A percentile compares a stretch with the other conserved stretches of the same genome.
Conservation (phyloP, 352 stramenopile genomes). For the Globisporangium irregulare region DNA sequence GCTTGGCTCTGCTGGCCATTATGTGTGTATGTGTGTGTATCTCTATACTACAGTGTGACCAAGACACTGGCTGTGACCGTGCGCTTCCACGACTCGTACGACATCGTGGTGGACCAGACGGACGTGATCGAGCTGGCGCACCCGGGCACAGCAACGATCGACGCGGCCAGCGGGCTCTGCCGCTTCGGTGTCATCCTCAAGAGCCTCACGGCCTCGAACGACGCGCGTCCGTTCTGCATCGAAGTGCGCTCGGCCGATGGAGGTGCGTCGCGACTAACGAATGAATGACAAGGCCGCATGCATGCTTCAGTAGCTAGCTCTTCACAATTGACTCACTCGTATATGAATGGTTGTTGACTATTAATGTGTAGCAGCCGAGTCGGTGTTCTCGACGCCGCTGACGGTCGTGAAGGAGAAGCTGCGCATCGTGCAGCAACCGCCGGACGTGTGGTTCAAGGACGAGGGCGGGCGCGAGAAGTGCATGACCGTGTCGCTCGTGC, state of each 20-base stretch:
- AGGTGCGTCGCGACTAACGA: slow-evolving; percentile 5
- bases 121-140: slow-evolving; percentile 29
- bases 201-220: slow-evolving; percentile 48
- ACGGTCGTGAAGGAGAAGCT: slow-evolving; percentile 79
- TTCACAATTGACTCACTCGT: neutral
- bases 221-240: slow-evolving; percentile 67
- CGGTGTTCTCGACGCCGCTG: slow-evolving; percentile 60
- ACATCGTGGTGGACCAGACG: slow-evolving; percentile 62
- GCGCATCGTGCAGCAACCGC: slow-evolving; percentile 70
- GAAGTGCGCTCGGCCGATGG: slow-evolving; percentile 49
- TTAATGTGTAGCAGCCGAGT: slow-evolving; percentile 39
- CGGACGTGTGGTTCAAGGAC: slow-evolving; percentile 96
- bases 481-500: slow-evolving; percentile 86
- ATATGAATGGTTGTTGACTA: neutral
- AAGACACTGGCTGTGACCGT: slow-evolving; percentile 53
- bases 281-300: neutral
- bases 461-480: slow-evolving; percentile 95
- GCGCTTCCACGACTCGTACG: slow-evolving; percentile 76
- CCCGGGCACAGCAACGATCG: slow-evolving; percentile 19
- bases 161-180: slow-evolving; percentile 40
- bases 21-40: neutral
- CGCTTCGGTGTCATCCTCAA: slow-evolving; percentile 44
- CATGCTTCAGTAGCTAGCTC: neutral
- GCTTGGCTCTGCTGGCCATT: neutral
- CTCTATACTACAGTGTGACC: slow-evolving; percentile 21